Base-by-base conservation (phyloP, 306 rosid species). In the Rosa rugosa region DNA sequence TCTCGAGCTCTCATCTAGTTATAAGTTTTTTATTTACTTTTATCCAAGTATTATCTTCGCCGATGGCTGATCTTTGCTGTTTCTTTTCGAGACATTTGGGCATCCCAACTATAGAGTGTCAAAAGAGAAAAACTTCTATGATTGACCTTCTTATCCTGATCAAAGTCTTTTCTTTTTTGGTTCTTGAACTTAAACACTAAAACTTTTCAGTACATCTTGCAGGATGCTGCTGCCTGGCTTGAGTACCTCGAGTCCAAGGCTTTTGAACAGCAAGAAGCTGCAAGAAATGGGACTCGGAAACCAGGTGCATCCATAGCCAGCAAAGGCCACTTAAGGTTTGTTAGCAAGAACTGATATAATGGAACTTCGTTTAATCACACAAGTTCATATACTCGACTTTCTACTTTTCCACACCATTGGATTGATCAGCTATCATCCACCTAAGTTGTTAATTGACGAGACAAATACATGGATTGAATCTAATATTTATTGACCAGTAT, bases 191-290 rank as follows among this genome's bases (percentile, higher is more conserved):
- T 44, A 44, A 9, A 44, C 8, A 44, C 46, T 44, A 8, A 44
- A 44, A 44, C 9, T 4, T 44, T 44, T 44, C 11, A 44, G 46
- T 34, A 81, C 82, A 86, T 79, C 75, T 74, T 63, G 79, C 85
- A 95, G 99, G 99, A 95, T 65, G 97, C 99, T 84, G 99, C 99
- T 16, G 98, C 99, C 68, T 95, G 99, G 99, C 98, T 95, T 45
- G 99, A 95, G 81, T 92, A 95, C 86, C 92, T 95, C 72, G 98
- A 92, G 86, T 95, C 99, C 83, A 92, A 95, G 92, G 98, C 98
- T 88, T 87, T 92, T 80, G 99, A 95, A 82, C 99, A 95, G 83
- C 99, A 95, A 91, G 99, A 95, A 86, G 99, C 97, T 83, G 97
- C 97, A 49, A 86, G 97, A 81, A 92, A 92, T 84, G 99, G 98